Evolutionary conservation across 257 asterid species (phyloP), one percentile per base, ranked within the genome.

Genomic region (Rauvolfia tetraphylla): DNA sequence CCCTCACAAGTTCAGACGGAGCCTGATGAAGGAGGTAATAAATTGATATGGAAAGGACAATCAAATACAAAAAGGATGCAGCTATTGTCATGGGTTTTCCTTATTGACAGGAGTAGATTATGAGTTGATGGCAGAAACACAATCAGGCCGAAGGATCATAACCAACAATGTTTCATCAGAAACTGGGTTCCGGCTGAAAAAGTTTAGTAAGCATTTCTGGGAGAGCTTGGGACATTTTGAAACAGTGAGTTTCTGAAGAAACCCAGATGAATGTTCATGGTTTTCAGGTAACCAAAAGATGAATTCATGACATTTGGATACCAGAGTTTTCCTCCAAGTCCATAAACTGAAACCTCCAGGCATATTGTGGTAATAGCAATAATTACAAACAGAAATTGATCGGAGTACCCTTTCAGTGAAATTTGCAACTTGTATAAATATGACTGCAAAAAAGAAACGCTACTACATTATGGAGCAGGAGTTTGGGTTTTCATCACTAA

Each of bases 401-500:
- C 31, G 6, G 2, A 56, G 38, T 29, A 2, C 23, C 41, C 23
- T 61, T 15, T 31, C 10, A 29, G 42, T 63, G 12, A 61, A 61
- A 5, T 61, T 3, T 61, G 23, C 68, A 27, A 20, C 39, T 61
- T 61, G 22, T 61, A 27, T 46, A 6, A 5, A 1, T 14, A n/a
- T 20, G 22, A 4, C 2, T 0, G 3, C 61, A 20, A 9, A 23
- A 39, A 69, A 38, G 13, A 46, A 44, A 41, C 31, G 5, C 18
- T 23, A 18, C 3, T 54, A 92, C 86, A 89, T 75, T 2, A 87
- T 44, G 4, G 80, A 83, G 72, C 97, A 92, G 38, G 95, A 73
- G 87, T 90, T 89, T 3, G 97, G 97, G 78, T 92, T 87, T 68
- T 92, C 97, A 68, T 92, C 96, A 41, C 96, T 89, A 78, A 92